Evolutionary conservation across 192 early-diverging fungal genomes (phyloP), one percentile per base, ranked within the genome.

Genomic region (Chytriomyces sp.): DNA sequence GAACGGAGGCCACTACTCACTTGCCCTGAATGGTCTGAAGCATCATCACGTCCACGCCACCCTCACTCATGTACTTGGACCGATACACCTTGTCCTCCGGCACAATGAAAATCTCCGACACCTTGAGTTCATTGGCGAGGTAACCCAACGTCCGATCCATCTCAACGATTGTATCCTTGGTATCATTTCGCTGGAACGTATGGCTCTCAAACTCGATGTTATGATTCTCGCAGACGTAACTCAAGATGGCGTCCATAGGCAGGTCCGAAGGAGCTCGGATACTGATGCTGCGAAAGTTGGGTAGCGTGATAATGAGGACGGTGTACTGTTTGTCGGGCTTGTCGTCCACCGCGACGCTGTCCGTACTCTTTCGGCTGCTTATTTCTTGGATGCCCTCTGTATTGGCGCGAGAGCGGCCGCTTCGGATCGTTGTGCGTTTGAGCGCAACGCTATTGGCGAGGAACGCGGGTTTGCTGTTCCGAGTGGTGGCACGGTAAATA

Each of bases 11-110:
- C 44, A 49, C 17, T 49, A 49, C 79, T 68, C 59, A 86, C 86
- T 73, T 63, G 33, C 75, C 82, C 25, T 80, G 59, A 55, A 81
- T 68, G 19, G 67, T 52, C 64, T 82, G 74, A 33, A 82, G 66
- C 8, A 82, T 78, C 77, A 85, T 77, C 6, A 82, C 80, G 64
- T 88, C 87, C 52, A 64, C 40, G 1, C 75, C 87, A 34, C 77
- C 76, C 59, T 88, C 82, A 22, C 54, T 84, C 39, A 85, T 64
- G 38, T 75, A 71, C 31, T 78, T 77, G 2, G 83, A 82, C 44
- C 75, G 73, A 71, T 87, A 88, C 10, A 52, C 52, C 70, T 87
- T 87, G 30, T 67, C 85, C 70, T 82, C 81, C 31, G 73, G 66
- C 2, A 84, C 80, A 31, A 87, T 66, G 22, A 77, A 64, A n/a